These are phyloP conservation scores for Orbilia javanica DNA, from an alignment of 2,329 filamentous ascomycete genomes.

Conservation along the genomic window DNA sequence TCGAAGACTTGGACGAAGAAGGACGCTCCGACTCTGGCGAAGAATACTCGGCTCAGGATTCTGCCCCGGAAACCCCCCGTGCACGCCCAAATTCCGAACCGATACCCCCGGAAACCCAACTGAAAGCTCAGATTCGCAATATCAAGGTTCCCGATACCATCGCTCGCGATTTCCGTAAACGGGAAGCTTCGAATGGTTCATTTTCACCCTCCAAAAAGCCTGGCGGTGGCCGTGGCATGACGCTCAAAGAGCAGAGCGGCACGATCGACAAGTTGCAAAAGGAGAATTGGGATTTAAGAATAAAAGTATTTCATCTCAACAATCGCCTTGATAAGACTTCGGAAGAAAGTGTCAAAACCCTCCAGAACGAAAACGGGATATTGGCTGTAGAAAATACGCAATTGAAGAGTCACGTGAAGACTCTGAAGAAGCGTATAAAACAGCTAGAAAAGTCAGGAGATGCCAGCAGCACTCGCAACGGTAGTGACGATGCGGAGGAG, in stretches of 20 bases:
- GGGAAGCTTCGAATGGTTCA: constrained; percentile 69
- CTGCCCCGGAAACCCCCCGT: constrained; percentile 77
- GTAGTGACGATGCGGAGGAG: constrained; percentile 71
- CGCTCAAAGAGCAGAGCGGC: constrained; percentile 95
- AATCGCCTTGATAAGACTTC: constrained; percentile 92
- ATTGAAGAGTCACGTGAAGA: constrained; percentile 89
- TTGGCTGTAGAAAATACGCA: constrained; percentile 90
- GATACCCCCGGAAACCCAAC: constrained; percentile 85
- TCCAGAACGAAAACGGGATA: constrained; percentile 97
- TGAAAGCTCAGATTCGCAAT: constrained; percentile 87
- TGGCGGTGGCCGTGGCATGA: constrained; percentile 73
- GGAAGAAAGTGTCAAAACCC: constrained; percentile 95
- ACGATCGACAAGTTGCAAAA: constrained; percentile 97
- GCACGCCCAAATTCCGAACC: constrained; percentile 68
- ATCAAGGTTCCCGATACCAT: constrained; percentile 92
- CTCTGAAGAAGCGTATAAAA: constrained; percentile 81
- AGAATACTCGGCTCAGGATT: constrained; percentile 57
- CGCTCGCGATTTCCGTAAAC: constrained; percentile 83
- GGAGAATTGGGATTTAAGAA: constrained; percentile 97
- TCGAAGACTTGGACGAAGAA: constrained; percentile 55
- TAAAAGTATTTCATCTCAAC: constrained; percentile 97
- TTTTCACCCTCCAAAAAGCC: constrained; percentile 73
- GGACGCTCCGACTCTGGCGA: constrained; percentile 47
- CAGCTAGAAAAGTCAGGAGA: constrained; percentile 85
- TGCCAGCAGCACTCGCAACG: constrained; percentile 70